These are phyloP conservation scores for Pueraria montana DNA, from an alignment of 306 rosid species.

Conservation along the genomic window DNA sequence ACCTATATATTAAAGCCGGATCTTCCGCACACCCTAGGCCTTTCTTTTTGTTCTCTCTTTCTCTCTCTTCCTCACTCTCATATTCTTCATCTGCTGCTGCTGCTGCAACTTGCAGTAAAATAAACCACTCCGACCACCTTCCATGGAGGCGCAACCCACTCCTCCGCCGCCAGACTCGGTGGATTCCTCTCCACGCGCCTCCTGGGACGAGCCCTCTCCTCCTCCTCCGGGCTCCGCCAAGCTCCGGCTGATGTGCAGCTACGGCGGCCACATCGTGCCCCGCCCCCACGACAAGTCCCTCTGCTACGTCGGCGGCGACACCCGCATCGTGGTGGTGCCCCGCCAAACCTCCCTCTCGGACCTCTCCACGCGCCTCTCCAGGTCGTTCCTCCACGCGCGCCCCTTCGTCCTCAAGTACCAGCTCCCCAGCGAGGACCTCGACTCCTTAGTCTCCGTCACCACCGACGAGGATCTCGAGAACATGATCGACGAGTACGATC, in stretches of 20 bases:
- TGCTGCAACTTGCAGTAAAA: too few relatives aligned
- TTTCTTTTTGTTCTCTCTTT: too few relatives aligned
- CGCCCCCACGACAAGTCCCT: constrained; percentile 86
- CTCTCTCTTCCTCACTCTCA: neutral
- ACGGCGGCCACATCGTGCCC: constrained; percentile 86
- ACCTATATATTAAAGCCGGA: neutral
- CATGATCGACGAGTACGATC: constrained; percentile 85
- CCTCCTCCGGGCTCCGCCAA: constrained; percentile 49
- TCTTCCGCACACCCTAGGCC: neutral
- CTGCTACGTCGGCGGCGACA: constrained; percentile 84
- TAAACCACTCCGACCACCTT: too few relatives aligned
- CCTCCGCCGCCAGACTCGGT: constrained; percentile 60
- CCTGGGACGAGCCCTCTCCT: constrained; percentile 78
- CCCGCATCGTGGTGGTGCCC: constrained; percentile 77
- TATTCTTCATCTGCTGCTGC: neutral
- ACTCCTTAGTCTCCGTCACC: constrained; percentile 78
- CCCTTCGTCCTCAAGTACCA: constrained; percentile 77
- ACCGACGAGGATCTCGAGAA: constrained; percentile 87
- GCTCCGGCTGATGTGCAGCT: constrained; percentile 91
- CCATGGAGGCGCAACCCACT: constrained; percentile 50
- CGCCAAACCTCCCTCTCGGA: constrained; percentile 68
- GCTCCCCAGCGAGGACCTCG: constrained; percentile 91
- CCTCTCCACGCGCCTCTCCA: constrained; percentile 71
- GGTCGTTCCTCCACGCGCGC: constrained; percentile 59
- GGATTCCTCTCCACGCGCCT: constrained; percentile 77